A percentile compares a stretch with the other conserved stretches of the same genome.
Evolutionary conservation across 352 stramenopile genomes (phyloP).

Genomic region (Globisporangium middletonii): DNA sequence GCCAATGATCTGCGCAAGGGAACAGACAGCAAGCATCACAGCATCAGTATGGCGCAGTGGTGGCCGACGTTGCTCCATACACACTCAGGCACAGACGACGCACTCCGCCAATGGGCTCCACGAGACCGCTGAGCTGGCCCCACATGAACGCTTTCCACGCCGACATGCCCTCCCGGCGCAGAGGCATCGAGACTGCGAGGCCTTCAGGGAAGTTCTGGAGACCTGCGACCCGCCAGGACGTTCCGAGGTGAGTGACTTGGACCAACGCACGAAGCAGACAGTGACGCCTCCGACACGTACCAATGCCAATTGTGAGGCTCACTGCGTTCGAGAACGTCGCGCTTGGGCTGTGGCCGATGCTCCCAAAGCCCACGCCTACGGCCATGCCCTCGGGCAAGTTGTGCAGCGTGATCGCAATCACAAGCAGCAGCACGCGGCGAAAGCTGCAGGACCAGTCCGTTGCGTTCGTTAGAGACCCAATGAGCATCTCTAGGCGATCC

Average conservation of each 20-base stretch:
- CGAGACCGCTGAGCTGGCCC: constrained; percentile 85
- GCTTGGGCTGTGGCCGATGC: constrained; percentile 56
- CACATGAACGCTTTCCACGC: constrained; percentile 85
- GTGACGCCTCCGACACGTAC: constrained; percentile 3
- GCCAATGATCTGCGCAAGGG: constrained; percentile 54
- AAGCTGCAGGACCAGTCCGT: constrained; percentile 26
- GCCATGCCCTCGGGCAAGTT: constrained; percentile 89
- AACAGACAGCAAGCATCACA: neutral
- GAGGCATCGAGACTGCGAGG: constrained; percentile 83
- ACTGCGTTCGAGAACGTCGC: constrained; percentile 78
- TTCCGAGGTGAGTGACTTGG: too few species aligned
- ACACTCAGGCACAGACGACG: constrained; percentile 13
- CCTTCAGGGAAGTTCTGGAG: constrained; percentile 90
- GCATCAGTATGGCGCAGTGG: too few species aligned
- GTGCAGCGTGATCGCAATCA: constrained; percentile 89
- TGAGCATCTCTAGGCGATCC: too few species aligned
- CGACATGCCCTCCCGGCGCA: constrained; percentile 81
- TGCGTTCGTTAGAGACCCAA: too few species aligned
- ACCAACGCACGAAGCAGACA: too few species aligned
- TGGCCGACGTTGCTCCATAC: too few species aligned
- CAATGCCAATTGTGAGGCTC: constrained; percentile 86
- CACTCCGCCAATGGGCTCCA: constrained; percentile 84
- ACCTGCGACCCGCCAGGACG: constrained; percentile 13
- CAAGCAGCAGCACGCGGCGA: constrained; percentile 75
- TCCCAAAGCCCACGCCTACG: constrained; percentile 88